Conservation (phyloP, 2,329 filamentous ascomycete species). For the Stachybotrys echinatus region DNA sequence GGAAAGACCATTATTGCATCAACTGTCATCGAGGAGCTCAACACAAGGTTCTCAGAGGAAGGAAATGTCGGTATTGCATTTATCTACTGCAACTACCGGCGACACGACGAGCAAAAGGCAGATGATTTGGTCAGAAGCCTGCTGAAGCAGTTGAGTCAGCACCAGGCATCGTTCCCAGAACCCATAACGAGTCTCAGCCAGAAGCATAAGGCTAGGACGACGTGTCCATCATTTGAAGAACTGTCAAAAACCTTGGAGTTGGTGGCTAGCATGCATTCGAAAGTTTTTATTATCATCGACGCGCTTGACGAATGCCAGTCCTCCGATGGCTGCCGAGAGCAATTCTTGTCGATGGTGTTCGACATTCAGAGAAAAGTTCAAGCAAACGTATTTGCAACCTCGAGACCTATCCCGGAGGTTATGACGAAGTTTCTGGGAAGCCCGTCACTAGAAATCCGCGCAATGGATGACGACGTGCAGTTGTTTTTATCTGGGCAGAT, state of each 20-base stretch:
- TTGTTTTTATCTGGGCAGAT: neutral
- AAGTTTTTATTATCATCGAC: neutral
- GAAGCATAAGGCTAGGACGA: neutral
- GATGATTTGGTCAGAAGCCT: neutral
- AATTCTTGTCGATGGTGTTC: neutral
- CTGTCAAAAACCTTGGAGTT: neutral
- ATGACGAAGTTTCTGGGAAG: neutral
- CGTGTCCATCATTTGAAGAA: neutral
- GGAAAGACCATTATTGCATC: neutral
- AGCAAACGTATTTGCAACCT: neutral
- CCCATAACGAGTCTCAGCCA: neutral
- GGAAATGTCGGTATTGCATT: neutral
- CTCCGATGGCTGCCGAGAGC: neutral
- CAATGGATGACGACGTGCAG: neutral
- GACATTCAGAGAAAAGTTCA: neutral
- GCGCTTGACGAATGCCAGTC: neutral
- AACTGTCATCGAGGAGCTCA: neutral
- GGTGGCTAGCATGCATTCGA: neutral
- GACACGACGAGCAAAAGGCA: neutral
- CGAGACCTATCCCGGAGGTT: neutral
- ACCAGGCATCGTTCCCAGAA: neutral
- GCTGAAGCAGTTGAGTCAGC: neutral
- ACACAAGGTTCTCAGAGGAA: neutral
- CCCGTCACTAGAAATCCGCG: neutral
- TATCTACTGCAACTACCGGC: neutral